Base-by-base conservation (phyloP, 1,284 basidiomycete species). In the Anthracocystis setariae region DNA sequence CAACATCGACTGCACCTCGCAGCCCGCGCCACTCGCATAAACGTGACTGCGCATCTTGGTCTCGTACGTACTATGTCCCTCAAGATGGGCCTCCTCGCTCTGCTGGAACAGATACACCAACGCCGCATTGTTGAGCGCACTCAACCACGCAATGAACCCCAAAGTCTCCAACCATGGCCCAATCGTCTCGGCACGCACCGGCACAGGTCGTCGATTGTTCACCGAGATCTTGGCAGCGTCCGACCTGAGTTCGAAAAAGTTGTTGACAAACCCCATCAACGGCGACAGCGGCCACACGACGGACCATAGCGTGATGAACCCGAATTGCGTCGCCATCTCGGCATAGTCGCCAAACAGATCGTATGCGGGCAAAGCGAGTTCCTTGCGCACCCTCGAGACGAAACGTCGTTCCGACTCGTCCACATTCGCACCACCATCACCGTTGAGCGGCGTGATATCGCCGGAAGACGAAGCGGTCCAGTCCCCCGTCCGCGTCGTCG, bases 181-280 rank as follows among this genome's bases (percentile, higher is more conserved):
- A 72, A 98, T 93, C 5, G 90, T 91, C 80, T 96, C 94, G 12
- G 91, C 90, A 9, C 94, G 89, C 15, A 86, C 85, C 0, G 95
- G 94, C 37, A 96, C 87, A 1, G 95, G 93, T 18, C 93, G 88
- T 12, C 93, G 88, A 49, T 89, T 87, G 80, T 96, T 94, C 15
- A 90, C 88, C 8, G 90, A 89, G 81, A 98, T 91, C 86, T 98
- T 98, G 87, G 95, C 91, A 2, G 95, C 94, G 82, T 98, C 96
- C 1, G 90, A 91, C 25, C 94, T 89, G 8, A 94, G 84, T 84
- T 98, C 96, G 73, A 98, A 86, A 83, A 93, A 88, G 83, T 96
- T 95, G 85, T 96, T 94, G 49, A 83, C 66, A 25, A 81, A 78
- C 1, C 74, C 78, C 70, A 82, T 80, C 2, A 83, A 65, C 2